A percentile compares a stretch with the other conserved stretches of the same genome.
Conservation (phyloP, 2,329 filamentous ascomycete species). For the Akanthomyces lecanii region DNA sequence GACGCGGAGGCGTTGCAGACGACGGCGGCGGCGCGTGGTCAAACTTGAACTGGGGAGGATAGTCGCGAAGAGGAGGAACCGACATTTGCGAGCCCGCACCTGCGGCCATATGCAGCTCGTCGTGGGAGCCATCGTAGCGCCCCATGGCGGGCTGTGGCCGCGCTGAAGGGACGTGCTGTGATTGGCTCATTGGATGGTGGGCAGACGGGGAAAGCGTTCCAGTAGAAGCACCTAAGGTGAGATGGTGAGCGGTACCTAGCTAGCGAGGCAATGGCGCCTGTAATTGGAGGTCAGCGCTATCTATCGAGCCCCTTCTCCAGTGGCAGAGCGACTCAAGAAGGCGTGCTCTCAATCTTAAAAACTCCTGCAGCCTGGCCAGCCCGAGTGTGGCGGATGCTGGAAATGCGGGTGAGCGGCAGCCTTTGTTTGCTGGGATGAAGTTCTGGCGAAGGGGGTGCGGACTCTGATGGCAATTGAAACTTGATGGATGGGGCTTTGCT, state of each 20-base stretch:
- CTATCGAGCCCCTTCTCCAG: not conserved
- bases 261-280: slow-evolving; percentile 8
- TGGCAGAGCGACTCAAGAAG: not conserved
- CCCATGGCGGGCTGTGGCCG: slow-evolving; percentile 24
- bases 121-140: slow-evolving; percentile 30
- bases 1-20: slow-evolving; percentile 31
- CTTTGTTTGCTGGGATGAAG: not conserved
- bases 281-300: not conserved
- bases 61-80: slow-evolving; percentile 39
- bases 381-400: not conserved
- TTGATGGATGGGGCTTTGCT: not conserved
- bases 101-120: slow-evolving; percentile 53
- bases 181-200: slow-evolving; percentile 35
- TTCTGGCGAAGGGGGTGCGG: not conserved
- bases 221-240: not conserved
- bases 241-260: not conserved
- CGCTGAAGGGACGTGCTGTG: slow-evolving; percentile 34
- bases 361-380: not conserved
- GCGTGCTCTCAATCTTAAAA: not conserved
- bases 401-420: not conserved
- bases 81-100: slow-evolving; percentile 41
- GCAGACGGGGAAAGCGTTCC: slow-evolving; percentile 1
- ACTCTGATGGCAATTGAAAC: not conserved
- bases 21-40: slow-evolving; percentile 39
- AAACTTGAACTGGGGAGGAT: slow-evolving; percentile 49